Evolutionary conservation across 2,329 filamentous ascomycete genomes (phyloP).

Genomic region (Thielaviopsis euricoi): DNA sequence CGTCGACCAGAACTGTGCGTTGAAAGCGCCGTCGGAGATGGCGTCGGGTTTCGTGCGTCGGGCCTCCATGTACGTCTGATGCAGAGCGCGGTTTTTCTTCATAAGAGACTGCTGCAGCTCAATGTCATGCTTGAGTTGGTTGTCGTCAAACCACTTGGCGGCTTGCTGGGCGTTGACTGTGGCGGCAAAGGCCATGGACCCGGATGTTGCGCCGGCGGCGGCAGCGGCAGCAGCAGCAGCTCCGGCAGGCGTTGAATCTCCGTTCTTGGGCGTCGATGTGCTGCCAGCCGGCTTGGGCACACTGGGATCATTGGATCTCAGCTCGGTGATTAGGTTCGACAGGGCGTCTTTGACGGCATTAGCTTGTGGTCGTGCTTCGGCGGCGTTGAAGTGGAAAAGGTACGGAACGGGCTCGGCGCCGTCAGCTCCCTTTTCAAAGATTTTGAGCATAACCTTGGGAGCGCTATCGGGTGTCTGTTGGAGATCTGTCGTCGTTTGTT

Average conservation of each 20-base stretch:
- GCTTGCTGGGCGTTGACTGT: conserved; percentile 41
- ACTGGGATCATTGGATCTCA: conserved; percentile 39
- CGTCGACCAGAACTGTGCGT: conserved; percentile 87
- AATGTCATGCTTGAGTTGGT: conserved; percentile 58
- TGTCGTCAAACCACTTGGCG: conserved; percentile 65
- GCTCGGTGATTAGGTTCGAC: conserved; percentile 56
- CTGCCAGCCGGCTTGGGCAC: conserved; percentile 31
- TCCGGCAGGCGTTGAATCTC: conserved; percentile 13
- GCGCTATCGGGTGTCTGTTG: conserved; percentile 85
- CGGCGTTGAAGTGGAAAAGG: conserved; percentile 78
- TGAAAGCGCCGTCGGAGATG: conserved; percentile 66
- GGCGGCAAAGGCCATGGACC: conserved; percentile 62
- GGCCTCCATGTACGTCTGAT: conserved; percentile 76
- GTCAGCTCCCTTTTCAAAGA: conserved; percentile 56
- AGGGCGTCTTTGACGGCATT: conserved; percentile 71
- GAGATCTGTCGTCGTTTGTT: conserved; percentile 42
- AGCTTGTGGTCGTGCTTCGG: conserved; percentile 65
- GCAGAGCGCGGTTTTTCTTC: conserved; percentile 58
- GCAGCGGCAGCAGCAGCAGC: conserved; percentile 13
- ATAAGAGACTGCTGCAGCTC: conserved; percentile 78
- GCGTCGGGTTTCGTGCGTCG: conserved; percentile 68
- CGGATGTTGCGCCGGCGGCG: conserved; percentile 28
- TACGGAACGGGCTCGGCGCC: conserved; percentile 49
- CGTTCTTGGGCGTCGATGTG: not conserved
- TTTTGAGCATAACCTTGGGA: conserved; percentile 84